Percentiles rank a stretch among this genome's conserved stretches.
These are phyloP conservation scores for Punica granatum DNA, from an alignment of 345 rosid species.

Conservation along the genomic window DNA sequence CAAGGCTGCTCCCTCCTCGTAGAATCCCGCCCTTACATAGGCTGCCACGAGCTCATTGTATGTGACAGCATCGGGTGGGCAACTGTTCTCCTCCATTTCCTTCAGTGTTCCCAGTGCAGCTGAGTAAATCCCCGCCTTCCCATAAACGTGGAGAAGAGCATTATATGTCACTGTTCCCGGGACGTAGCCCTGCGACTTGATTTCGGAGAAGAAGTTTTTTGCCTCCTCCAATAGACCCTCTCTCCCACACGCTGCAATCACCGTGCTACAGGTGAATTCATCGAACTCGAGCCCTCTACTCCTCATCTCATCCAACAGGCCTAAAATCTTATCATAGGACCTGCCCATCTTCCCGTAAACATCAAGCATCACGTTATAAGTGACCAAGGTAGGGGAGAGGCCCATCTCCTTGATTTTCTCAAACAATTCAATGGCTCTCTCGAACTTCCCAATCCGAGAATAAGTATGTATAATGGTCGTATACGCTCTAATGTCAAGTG, in stretches of 20 bases:
- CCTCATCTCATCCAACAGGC: slow-evolving; percentile 63
- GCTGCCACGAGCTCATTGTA: slow-evolving; percentile 85
- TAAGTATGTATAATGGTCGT: slow-evolving; percentile 65
- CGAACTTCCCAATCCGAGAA: slow-evolving; percentile 55
- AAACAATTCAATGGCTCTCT: slow-evolving; percentile 49
- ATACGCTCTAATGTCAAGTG: slow-evolving; percentile 65
- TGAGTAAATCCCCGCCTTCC: slow-evolving; percentile 67
- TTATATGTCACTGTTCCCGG: slow-evolving; percentile 81
- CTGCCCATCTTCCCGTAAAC: slow-evolving; percentile 87
- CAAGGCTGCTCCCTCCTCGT: slow-evolving; percentile 68
- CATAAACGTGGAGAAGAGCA: slow-evolving; percentile 67
- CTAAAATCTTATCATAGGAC: slow-evolving; percentile 59
- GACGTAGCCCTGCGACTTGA: slow-evolving; percentile 59
- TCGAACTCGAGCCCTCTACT: slow-evolving; percentile 50
- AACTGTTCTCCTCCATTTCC: slow-evolving; percentile 81
- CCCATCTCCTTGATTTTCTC: slow-evolving; percentile 66
- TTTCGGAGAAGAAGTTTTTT: slow-evolving; percentile 52
- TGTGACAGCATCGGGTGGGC: slow-evolving; percentile 62
- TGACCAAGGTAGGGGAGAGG: slow-evolving; percentile 66
- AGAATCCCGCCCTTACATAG: slow-evolving; percentile 78
- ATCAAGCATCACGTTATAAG: slow-evolving; percentile 87
- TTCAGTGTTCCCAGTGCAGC: slow-evolving; percentile 67
- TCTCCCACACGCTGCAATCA: slow-evolving; percentile 80
- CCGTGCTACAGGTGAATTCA: slow-evolving; percentile 90
- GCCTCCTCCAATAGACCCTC: slow-evolving; percentile 78